These are phyloP conservation scores for Apiospora phragmitis DNA, from an alignment of 2,329 filamentous ascomycete genomes.

Conservation along the genomic window DNA sequence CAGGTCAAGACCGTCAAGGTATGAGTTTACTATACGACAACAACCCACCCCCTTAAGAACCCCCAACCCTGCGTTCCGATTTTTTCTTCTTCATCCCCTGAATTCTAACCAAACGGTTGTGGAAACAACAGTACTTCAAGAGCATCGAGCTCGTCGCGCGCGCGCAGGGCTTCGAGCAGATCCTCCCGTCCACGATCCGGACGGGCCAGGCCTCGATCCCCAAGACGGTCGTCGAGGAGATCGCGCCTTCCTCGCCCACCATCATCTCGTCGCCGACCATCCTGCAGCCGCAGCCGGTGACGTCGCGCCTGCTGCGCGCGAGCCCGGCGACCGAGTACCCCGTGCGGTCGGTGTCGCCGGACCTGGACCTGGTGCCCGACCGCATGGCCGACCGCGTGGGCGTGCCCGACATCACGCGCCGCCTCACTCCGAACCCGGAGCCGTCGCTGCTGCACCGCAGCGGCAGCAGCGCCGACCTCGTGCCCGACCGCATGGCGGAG, in stretches of 20 bases:
- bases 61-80: background rate
- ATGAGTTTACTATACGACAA: slow-evolving; percentile 18
- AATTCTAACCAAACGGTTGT: background rate
- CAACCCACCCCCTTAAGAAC: background rate
- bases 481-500: slow-evolving; percentile 63
- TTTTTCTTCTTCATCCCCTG: background rate
- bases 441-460: slow-evolving; percentile 24
- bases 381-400: slow-evolving; percentile 60
- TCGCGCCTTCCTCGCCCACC: slow-evolving; percentile 36
- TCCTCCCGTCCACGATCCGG: slow-evolving; percentile 56
- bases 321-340: slow-evolving; percentile 57
- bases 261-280: slow-evolving; percentile 42
- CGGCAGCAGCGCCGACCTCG: slow-evolving; percentile 37
- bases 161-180: slow-evolving; percentile 58
- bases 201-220: slow-evolving; percentile 45
- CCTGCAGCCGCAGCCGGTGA: slow-evolving; percentile 55
- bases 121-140: slow-evolving; percentile 64
- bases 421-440: slow-evolving; percentile 34
- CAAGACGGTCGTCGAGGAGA: slow-evolving; percentile 43
- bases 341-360: slow-evolving; percentile 56
- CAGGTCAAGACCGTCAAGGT: slow-evolving; percentile 73
- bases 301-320: slow-evolving; percentile 53
- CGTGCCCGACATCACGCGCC: slow-evolving; percentile 42
- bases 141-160: slow-evolving; percentile 66
- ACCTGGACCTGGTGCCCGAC: slow-evolving; percentile 63